Percentiles rank a stretch among this genome's conserved stretches.
These are phyloP conservation scores for Daldinia vernicosa DNA, from an alignment of 495 filamentous ascomycete species.

Conservation along the genomic window DNA sequence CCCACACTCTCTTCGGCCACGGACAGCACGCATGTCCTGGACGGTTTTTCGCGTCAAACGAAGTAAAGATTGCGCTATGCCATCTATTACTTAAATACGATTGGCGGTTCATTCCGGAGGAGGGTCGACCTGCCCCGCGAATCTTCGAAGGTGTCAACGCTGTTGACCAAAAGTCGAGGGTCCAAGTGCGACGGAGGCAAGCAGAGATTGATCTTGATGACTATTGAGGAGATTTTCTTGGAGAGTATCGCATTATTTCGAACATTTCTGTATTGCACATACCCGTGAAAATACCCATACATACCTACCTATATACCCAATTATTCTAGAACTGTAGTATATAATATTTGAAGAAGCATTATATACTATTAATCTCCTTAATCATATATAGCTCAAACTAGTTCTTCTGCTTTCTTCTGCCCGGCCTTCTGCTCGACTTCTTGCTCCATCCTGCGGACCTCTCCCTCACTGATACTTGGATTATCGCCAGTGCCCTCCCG, in stretches of 20 bases:
- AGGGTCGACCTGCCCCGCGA: constrained; percentile 41
- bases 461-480: constrained; percentile 17
- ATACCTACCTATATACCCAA: too few species aligned
- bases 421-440: constrained; percentile 23
- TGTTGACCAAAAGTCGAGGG: constrained; percentile 35
- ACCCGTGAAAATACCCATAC: neutral
- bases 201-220: constrained; percentile 44
- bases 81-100: constrained; percentile 59
- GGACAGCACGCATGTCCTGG: constrained; percentile 63
- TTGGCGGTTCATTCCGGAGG: constrained; percentile 48
- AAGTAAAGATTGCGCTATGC: constrained; percentile 59
- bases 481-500: neutral
- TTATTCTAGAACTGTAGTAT: too few species aligned
- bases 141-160: constrained; percentile 30
- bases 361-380: neutral
- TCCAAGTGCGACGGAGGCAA: constrained; percentile 44
- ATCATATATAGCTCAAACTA: constrained; percentile 4
- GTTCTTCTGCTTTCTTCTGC: constrained; percentile 27
- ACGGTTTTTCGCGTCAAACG: constrained; percentile 59
- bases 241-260: too few species aligned
- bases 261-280: neutral
- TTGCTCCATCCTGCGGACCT: constrained; percentile 23
- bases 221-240: neutral
- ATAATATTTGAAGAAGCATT: too few species aligned
- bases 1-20: constrained; percentile 58